A percentile compares a stretch with the other conserved stretches of the same genome.
Evolutionary conservation across 2,329 filamentous ascomycete species (phyloP).

Genomic region (Graphiopsis chlorocephala): DNA sequence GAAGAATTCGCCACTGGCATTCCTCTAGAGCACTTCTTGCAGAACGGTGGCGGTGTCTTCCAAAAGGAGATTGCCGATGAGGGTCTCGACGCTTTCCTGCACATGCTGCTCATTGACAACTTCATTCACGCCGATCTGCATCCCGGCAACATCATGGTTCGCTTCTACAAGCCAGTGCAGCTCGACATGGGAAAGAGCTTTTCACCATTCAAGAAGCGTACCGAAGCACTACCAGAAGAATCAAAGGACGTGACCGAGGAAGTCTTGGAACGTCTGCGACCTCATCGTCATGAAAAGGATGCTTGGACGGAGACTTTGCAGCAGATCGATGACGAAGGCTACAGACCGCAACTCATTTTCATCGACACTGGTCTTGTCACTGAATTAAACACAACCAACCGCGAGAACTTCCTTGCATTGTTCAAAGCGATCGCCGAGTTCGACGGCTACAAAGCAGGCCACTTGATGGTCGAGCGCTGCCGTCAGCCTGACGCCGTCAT

Average conservation of each 20-base stretch:
- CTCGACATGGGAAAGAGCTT: constrained; percentile 54
- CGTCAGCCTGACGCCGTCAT: constrained; percentile 88
- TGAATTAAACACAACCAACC: constrained; percentile 82
- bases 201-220: constrained; percentile 20
- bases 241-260: constrained; percentile 80
- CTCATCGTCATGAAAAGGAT: constrained; percentile 62
- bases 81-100: constrained; percentile 89
- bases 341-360: constrained; percentile 90
- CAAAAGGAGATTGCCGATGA: constrained; percentile 93
- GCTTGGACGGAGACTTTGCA: constrained; percentile 71
- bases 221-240: constrained; percentile 40
- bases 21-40: constrained; percentile 82
- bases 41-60: constrained; percentile 87
- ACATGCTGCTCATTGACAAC: constrained; percentile 96
- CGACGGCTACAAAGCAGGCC: constrained; percentile 90
- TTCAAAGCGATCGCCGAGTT: constrained; percentile 97
- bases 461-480: constrained; percentile 94
- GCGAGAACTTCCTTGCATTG: constrained; percentile 87
- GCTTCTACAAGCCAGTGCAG: constrained; percentile 83
- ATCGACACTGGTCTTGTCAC: constrained; percentile 96
- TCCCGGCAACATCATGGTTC: constrained; percentile 98
- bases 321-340: constrained; percentile 81
- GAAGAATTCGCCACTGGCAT: constrained; percentile 97
- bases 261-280: constrained; percentile 75
- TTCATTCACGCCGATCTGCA: constrained; percentile 96